These are phyloP conservation scores for Massarina eburnea DNA, from an alignment of 2,329 filamentous ascomycete genomes.

Conservation along the genomic window DNA sequence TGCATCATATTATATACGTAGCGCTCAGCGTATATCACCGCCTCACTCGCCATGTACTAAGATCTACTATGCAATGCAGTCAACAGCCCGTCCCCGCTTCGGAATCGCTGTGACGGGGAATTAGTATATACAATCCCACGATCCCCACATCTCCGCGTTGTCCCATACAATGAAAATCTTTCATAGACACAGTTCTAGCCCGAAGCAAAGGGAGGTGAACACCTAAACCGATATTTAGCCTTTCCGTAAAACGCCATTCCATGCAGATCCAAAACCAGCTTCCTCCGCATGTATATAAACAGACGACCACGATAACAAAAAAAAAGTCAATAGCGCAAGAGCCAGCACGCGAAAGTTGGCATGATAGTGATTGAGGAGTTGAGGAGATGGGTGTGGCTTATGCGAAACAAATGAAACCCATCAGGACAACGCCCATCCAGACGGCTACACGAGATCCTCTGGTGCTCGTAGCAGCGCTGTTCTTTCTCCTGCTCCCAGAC, in stretches of 20 bases:
- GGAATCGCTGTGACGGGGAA: neutral
- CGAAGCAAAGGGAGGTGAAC: neutral
- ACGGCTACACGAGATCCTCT: conserved; percentile 2
- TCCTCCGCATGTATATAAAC: neutral
- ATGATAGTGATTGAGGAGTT: neutral
- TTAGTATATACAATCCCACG: conserved; percentile 4
- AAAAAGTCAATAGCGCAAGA: neutral
- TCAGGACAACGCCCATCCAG: conserved; percentile 6
- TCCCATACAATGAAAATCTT: neutral
- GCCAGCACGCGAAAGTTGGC: neutral
- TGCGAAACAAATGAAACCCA: conserved; percentile 10
- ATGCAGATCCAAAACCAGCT: neutral
- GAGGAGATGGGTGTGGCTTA: neutral
- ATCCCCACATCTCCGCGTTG: neutral
- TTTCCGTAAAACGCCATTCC: neutral
- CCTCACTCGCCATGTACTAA: too few species aligned
- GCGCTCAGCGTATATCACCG: too few species aligned
- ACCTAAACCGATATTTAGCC: neutral
- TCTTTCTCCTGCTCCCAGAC: conserved; percentile 27
- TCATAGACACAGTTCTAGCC: neutral
- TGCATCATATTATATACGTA: too few species aligned
- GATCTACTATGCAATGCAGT: too few species aligned
- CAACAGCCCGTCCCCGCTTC: too few species aligned
- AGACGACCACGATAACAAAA: neutral
- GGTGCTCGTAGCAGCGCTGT: conserved; percentile 4